Evolutionary conservation across 1,284 basidiomycete genomes (phyloP), one percentile per base, ranked within the genome.

Genomic region (Marasmius sp.): DNA sequence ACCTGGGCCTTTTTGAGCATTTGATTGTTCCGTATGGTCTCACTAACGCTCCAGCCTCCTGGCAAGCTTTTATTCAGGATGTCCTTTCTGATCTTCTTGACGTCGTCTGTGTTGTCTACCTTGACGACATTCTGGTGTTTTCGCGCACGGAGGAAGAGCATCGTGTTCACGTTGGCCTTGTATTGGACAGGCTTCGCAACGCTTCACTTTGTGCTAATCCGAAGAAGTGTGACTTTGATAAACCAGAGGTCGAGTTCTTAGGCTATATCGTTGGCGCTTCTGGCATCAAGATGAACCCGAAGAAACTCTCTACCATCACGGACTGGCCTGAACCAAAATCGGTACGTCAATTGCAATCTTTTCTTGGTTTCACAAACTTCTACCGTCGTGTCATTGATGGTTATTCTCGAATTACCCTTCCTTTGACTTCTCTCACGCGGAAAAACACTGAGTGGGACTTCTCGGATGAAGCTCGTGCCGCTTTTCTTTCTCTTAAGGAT

Each of bases 241-340:
- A 50, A 33, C 11, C n/a, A 16, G 48, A 50, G 20, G 48, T 50
- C 20, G 8, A 50, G 20, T 50, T n/a, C 27, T 36, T 22, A 50
- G 48, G 48, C 2, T 22, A 50, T 7, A 50, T 79, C 48, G 68
- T 84, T 54, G 61, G 62, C 14, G 43, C 67, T 3, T 63, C 74
- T 1, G 74, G 77, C 3, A 66, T 83, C 43, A 58, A 63, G 3
- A 82, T 77, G 48, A 50, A 50, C 9, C 69, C 69, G 0, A 65
- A 62, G 16, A 84, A 85, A 65, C 62, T 84, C 6, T 76, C 49
- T 9, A 68, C 68, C 12, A 67, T 67, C 33, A 12, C 56, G 1
- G 60, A 66, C 8, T 67, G 65, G 64, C 67, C 67, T 38, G 55
- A 33, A 48, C 66, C 64, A 27, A 41, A 43, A 18, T 57, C 9